A percentile compares a stretch with the other conserved stretches of the same genome.
These are phyloP conservation scores for Barbarea vulgaris DNA, from an alignment of 345 rosid genomes.

Conservation along the genomic window DNA sequence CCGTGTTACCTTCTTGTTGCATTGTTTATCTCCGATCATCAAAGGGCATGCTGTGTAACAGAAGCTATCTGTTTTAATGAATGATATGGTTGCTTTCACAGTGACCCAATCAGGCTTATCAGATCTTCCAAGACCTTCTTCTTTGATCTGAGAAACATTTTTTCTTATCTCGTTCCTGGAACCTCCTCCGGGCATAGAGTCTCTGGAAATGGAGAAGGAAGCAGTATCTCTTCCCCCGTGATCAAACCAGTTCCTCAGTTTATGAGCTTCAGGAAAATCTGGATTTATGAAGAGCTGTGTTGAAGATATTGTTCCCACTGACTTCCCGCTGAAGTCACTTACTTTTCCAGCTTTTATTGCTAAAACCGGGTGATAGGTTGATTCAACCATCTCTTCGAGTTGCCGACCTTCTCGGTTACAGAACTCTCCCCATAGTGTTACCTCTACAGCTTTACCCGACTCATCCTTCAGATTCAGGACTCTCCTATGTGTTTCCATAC, in stretches of 20 bases:
- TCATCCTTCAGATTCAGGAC: slow-evolving; percentile 75
- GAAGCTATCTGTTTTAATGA: slow-evolving; percentile 75
- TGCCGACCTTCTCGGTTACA: slow-evolving; percentile 85
- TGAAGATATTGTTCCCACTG: slow-evolving; percentile 78
- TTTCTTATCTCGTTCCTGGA: slow-evolving; percentile 67
- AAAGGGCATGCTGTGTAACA: slow-evolving; percentile 89
- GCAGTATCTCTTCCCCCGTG: slow-evolving; percentile 63
- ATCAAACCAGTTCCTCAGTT: slow-evolving; percentile 73
- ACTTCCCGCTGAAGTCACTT: slow-evolving; percentile 84
- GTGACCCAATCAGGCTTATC: slow-evolving; percentile 91
- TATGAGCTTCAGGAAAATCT: slow-evolving; percentile 72
- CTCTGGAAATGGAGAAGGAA: slow-evolving; percentile 74
- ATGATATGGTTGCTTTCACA: slow-evolving; percentile 65
- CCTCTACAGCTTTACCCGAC: slow-evolving; percentile 75
- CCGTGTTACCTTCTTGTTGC: slow-evolving; percentile 71
- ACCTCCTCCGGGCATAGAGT: slow-evolving; percentile 50
- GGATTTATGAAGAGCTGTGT: slow-evolving; percentile 84
- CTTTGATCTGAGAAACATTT: slow-evolving; percentile 75
- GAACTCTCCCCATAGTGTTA: slow-evolving; percentile 89
- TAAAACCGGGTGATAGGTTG: slow-evolving; percentile 68
- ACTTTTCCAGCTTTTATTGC: slow-evolving; percentile 90
- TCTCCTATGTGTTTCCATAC: slow-evolving; percentile 95
- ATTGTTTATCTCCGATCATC: slow-evolving; percentile 86
- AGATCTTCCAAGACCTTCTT: slow-evolving; percentile 91
- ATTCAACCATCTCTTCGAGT: slow-evolving; percentile 74